Base-by-base conservation (phyloP, 495 filamentous ascomycete species). In the Talaromyces wortmannii region DNA sequence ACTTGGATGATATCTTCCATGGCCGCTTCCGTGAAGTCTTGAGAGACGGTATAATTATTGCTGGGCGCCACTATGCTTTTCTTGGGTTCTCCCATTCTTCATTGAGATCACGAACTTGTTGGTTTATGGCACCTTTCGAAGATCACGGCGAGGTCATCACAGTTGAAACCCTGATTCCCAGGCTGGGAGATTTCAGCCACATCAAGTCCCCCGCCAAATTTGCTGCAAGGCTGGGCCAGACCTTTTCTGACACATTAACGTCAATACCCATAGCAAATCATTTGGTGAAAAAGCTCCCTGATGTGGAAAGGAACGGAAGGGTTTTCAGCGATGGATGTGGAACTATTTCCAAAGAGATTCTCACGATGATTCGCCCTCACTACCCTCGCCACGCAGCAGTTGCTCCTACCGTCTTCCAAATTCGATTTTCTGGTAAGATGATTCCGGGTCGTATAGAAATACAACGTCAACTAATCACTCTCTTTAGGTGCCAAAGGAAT, bases 11-110 rank as follows among this genome's bases (percentile, higher is more conserved):
- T 0, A 74, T 91, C 15, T 67, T 67, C 56, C 59, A 73, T 3
- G 52, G 51, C 0, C 77, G 87, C 36, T 91, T 86, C 70, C 82
- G 79, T 48, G 50, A 56, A 0, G 68, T 89, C 2, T 65, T 90
- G 13, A 54, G 72, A 5, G 63, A 69, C 2, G 81, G 79, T 0
- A 78, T 92, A 30, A 63, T 67, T 5, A 82, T 94, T 43, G 86
- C 78, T 12, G 88, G 83, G 5, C 77, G 84, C 10, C 49, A 59
- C 0, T 95, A 83, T 61, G 63, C 66, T 6, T 92, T 92, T 60
- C 71, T 92, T 0, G 90, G 89, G 2, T 95, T 92, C 62, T 92
- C 88, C 0, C 88, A 91, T 64, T 91, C 88, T 0, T 90, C 87
- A 0, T 73, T 95, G 31, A 74, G 87, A 33, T 47, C 52, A 43